Percentiles rank a stretch among this genome's conserved stretches.
These are phyloP conservation scores for Blumeria hordei DNA, from an alignment of 2,329 filamentous ascomycete genomes.

Conservation along the genomic window DNA sequence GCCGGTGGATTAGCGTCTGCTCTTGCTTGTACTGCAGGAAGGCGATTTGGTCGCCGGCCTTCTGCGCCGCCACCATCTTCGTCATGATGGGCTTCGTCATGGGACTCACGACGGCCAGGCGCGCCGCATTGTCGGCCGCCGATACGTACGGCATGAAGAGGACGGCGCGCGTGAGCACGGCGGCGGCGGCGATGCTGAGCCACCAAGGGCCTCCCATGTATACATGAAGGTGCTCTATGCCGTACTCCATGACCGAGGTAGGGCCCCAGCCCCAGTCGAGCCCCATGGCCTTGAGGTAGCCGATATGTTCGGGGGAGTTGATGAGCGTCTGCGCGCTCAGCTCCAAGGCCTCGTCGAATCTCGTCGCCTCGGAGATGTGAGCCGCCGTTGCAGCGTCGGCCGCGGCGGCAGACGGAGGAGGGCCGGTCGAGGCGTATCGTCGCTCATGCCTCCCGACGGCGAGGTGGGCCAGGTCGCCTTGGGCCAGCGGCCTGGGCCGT, in stretches of 20 bases:
- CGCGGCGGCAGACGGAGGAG: no score
- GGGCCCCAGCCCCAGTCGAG: slow-evolving; percentile 73
- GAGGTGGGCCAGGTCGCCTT: no score
- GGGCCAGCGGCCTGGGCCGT: no score
- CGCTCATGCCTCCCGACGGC: no score
- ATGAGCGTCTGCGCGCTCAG: slow-evolving; percentile 4
- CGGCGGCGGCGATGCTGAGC: slow-evolving; percentile 41
- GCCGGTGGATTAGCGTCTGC: slow-evolving; percentile 25
- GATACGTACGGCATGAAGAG: slow-evolving; percentile 42
- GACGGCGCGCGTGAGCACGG: slow-evolving; percentile 35
- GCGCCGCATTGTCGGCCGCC: slow-evolving; percentile 36
- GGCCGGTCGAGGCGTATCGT: no score
- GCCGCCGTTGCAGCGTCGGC: no score
- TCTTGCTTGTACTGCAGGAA: slow-evolving; percentile 23
- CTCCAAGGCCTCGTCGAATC: not conserved
- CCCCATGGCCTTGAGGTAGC: slow-evolving; percentile 61
- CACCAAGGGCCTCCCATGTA: slow-evolving; percentile 59
- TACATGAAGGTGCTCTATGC: slow-evolving; percentile 65
- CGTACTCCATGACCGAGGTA: slow-evolving; percentile 46
- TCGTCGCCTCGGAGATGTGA: no score
- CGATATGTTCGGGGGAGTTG: slow-evolving; percentile 34
- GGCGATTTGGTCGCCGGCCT: slow-evolving; percentile 21
- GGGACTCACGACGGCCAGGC: slow-evolving; percentile 34
- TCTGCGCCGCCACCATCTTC: slow-evolving; percentile 21
- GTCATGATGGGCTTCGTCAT: slow-evolving; percentile 29